Evolutionary conservation across 2,329 filamentous ascomycete species (phyloP), one percentile per base, ranked within the genome.

Genomic region (Xylariaceae sp.): DNA sequence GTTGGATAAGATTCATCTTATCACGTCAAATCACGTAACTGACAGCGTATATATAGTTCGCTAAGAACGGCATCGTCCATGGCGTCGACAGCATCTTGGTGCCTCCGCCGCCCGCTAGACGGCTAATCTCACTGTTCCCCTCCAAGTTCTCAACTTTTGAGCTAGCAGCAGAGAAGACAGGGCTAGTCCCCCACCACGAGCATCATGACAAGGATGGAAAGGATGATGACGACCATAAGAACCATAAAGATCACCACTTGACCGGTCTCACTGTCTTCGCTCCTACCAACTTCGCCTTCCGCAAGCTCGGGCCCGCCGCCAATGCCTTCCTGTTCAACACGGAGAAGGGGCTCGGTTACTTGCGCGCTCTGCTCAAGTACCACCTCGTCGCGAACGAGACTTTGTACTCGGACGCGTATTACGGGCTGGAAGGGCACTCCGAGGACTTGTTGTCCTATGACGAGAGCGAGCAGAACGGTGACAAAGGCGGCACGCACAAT

Each of bases 251-350:
- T 16, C 80, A 75, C 51, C 77, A 76, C 31, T 79, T 82, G 41
- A 73, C 78, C 2, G 91, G 91, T 31, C 86, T 86, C 34, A 96
- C 92, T 2, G 71, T 95, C 59, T 96, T 96, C 67, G 90, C 89
- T 0, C 92, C 93, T 0, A 85, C 83, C 41, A 96, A 97, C 80
- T 76, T 75, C 4, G 93, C 92, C n/a, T 96, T 94, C 78, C 71
- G 82, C 66, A 84, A 84, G 63, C 86, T 97, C 1, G 91, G 92
- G 0, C 82, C 84, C 1, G 79, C 73, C 53, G 84, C 88, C 67
- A 96, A 94, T 69, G 90, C 87, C 19, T 97, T 96, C 81, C 80
- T 97, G 3, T 97, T 97, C 81, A 83, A 82, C 73, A 90, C 88
- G 56, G 79, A 84, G 24, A 83, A 81, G 49, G 93, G 93, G 1